Conservation (phyloP, 2,329 filamentous ascomycete genomes). For the Pseudogymnoascus sp. region DNA sequence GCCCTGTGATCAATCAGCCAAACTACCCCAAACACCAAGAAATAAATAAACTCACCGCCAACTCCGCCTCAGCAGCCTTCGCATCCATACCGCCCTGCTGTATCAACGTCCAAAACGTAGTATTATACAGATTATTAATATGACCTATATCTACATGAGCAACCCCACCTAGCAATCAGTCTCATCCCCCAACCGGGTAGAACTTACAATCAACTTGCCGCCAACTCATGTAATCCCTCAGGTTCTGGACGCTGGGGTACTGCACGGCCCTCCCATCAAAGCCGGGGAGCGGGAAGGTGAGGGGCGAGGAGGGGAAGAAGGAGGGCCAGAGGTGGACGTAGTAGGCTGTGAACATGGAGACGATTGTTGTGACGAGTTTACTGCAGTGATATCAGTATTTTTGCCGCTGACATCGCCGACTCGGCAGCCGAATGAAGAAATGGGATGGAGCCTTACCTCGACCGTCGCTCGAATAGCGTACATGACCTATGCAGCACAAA, state of each 20-base stretch:
- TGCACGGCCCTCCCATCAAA: conserved; percentile 90
- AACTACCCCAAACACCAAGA: not conserved
- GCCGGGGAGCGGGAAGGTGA: conserved; percentile 71
- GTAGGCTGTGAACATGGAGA: conserved; percentile 87
- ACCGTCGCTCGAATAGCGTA: conserved; percentile 75
- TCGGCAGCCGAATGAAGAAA: no score
- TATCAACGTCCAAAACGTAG: conserved; percentile 87
- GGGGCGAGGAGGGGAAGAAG: conserved; percentile 63
- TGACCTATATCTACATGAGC: conserved; percentile 53
- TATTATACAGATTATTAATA: conserved; percentile 98
- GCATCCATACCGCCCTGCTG: conserved; percentile 67
- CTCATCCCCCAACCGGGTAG: not conserved
- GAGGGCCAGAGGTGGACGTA: conserved; percentile 76
- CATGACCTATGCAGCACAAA: conserved; percentile 84
- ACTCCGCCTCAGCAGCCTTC: conserved; percentile 70
- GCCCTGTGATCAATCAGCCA: conserved; percentile 46
- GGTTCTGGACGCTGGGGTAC: conserved; percentile 74
- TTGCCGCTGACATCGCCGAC: not conserved
- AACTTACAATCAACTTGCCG: conserved; percentile 84
- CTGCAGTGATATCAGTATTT: conserved; percentile 37
- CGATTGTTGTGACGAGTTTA: conserved; percentile 84
- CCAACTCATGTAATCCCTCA: conserved; percentile 96
- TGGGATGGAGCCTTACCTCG: conserved; percentile 47
- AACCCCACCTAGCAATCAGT: not conserved
- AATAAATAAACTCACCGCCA: conserved; percentile 51